phyloP scores from a whole-genome alignment of 257 asterid genomes.

The Vinca minor region DNA sequence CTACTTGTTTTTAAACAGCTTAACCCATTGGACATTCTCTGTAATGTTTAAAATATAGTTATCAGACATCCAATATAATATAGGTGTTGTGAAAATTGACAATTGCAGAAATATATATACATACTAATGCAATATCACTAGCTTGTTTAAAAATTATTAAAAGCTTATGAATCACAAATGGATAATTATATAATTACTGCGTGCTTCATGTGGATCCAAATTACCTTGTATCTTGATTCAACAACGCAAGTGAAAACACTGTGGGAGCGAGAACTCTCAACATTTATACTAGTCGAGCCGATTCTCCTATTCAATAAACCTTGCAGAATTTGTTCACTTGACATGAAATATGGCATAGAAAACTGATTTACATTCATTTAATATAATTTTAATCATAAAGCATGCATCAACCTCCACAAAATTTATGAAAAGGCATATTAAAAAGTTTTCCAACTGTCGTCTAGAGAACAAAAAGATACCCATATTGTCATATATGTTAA shows the following conservation, averaged over 20 bases:
- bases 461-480: neutral
- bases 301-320: constrained; percentile 89
- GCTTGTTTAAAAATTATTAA: too few relatives aligned
- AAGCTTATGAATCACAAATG: neutral
- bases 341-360: neutral
- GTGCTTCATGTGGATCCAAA: constrained; percentile 7
- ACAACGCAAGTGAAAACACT: constrained; percentile 96
- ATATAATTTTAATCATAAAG: neutral
- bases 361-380: neutral
- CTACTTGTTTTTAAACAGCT: constrained; percentile 75
- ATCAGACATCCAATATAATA: neutral
- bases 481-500: neutral
- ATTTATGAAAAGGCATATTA: neutral
- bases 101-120: neutral
- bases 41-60: constrained; percentile 24
- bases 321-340: constrained; percentile 30
- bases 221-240: constrained; percentile 95
- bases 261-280: constrained; percentile 99
- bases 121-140: neutral
- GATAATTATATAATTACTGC: neutral
- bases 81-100: neutral
- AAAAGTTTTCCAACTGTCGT: neutral
- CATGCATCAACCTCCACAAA: neutral
- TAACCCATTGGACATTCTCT: constrained; percentile 85
- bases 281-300: constrained; percentile 81